These are phyloP conservation scores for Ensete glaucum DNA, from an alignment of 176 grass and related monocot genomes.

Conservation along the genomic window DNA sequence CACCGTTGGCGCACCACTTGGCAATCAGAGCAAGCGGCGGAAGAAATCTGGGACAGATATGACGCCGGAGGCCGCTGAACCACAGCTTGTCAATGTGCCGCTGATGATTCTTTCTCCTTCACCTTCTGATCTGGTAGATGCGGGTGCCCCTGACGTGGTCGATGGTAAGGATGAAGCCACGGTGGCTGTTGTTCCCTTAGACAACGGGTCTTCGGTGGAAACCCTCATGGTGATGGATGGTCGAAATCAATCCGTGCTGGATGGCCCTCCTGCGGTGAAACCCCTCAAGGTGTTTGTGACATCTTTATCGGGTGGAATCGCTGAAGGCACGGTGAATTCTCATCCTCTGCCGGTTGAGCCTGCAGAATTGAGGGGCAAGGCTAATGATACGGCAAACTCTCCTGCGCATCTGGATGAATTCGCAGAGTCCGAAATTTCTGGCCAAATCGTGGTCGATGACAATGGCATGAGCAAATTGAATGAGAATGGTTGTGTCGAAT, in stretches of 20 bases:
- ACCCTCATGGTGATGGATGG: background rate
- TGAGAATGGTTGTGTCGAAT: background rate
- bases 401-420: background rate
- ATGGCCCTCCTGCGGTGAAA: background rate
- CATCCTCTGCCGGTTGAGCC: background rate
- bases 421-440: background rate
- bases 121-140: background rate
- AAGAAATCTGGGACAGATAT: background rate
- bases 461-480: background rate
- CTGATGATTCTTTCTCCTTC: background rate
- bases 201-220: background rate
- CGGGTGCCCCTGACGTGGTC: background rate
- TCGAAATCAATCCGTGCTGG: background rate
- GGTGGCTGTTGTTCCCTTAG: background rate
- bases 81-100: background rate
- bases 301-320: background rate
- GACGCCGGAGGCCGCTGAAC: background rate
- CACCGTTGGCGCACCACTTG: background rate
- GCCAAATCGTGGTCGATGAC: background rate
- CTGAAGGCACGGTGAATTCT: background rate
- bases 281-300: background rate
- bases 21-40: slow-evolving; percentile 25
- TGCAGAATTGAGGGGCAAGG: background rate
- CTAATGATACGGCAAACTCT: background rate
- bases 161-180: background rate